These are phyloP conservation scores for Sequoia sempervirens DNA, from an alignment of 75 land plant species.

Conservation along the genomic window DNA sequence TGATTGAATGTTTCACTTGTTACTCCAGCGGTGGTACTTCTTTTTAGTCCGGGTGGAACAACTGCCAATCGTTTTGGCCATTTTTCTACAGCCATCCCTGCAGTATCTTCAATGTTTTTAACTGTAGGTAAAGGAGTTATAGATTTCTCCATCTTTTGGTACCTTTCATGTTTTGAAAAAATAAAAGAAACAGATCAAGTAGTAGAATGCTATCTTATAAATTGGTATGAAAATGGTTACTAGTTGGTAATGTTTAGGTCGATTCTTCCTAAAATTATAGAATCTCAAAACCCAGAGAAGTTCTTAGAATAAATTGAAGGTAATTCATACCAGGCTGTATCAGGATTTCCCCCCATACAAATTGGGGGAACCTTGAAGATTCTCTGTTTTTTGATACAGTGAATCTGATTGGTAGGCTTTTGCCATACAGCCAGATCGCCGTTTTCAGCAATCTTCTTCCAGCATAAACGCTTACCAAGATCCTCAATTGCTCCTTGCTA, in stretches of 20 bases:
- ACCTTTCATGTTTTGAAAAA: slow-evolving; percentile 10
- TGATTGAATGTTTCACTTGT: slow-evolving; percentile 41
- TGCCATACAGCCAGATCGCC: slow-evolving; percentile 56
- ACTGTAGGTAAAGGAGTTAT: slow-evolving; percentile 41
- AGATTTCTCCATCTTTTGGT: slow-evolving; percentile 40
- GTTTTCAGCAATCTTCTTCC: slow-evolving; percentile 36
- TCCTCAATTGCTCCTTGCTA: slow-evolving; percentile 37
- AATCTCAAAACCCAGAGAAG: not conserved
- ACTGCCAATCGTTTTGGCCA: slow-evolving; percentile 77
- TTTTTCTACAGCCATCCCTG: slow-evolving; percentile 57
- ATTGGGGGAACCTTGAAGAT: slow-evolving; percentile 13
- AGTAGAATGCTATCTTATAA: slow-evolving; percentile 17
- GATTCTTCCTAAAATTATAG: not conserved
- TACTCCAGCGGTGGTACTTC: slow-evolving; percentile 33
- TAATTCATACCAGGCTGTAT: slow-evolving; percentile 35
- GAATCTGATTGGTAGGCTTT: slow-evolving; percentile 60
- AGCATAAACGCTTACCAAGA: slow-evolving; percentile 31
- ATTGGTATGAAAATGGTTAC: not conserved
- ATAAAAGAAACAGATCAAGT: slow-evolving; percentile 8
- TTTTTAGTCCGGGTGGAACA: slow-evolving; percentile 66
- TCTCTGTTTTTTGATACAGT: slow-evolving; percentile 19
- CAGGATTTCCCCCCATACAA: slow-evolving; percentile 34
- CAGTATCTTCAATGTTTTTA: slow-evolving; percentile 26
- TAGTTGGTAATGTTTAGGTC: not conserved
- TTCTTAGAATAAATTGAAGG: not conserved